Conservation (phyloP, 2,329 filamentous ascomycete genomes). For the Aureobasidium uvarum region DNA sequence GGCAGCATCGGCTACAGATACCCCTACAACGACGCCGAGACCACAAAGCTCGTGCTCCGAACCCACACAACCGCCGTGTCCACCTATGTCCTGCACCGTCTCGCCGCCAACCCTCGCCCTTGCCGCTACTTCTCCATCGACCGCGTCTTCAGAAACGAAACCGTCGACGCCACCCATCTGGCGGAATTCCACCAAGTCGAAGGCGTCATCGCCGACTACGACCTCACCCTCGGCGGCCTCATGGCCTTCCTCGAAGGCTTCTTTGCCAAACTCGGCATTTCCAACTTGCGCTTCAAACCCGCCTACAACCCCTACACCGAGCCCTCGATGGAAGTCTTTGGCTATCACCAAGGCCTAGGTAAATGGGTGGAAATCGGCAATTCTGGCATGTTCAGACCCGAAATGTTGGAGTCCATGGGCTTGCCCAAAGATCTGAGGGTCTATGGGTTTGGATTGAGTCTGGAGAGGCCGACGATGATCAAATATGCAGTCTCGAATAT, state of each 20-base stretch:
- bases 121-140: constrained; percentile 99
- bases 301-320: constrained; percentile 96
- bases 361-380: constrained; percentile 98
- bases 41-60: constrained; percentile 80
- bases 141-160: constrained; percentile 96
- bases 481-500: constrained; percentile 81
- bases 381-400: constrained; percentile 96
- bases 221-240: constrained; percentile 83
- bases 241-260: constrained; percentile 96
- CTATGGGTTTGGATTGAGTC: constrained; percentile 87
- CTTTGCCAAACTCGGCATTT: constrained; percentile 94
- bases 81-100: constrained; percentile 84
- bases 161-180: constrained; percentile 92
- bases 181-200: constrained; percentile 99
- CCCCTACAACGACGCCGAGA: constrained; percentile 86
- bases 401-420: constrained; percentile 96
- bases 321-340: constrained; percentile 97
- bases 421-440: constrained; percentile 87
- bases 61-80: constrained; percentile 96
- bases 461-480: constrained; percentile 98
- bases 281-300: constrained; percentile 87
- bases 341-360: constrained; percentile 81
- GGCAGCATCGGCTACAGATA: constrained; percentile 97
- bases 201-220: constrained; percentile 96
- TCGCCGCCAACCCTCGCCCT: constrained; percentile 77